phyloP scores from a whole-genome alignment of 1,284 basidiomycete genomes.

The Fomitopsis pinicola region DNA sequence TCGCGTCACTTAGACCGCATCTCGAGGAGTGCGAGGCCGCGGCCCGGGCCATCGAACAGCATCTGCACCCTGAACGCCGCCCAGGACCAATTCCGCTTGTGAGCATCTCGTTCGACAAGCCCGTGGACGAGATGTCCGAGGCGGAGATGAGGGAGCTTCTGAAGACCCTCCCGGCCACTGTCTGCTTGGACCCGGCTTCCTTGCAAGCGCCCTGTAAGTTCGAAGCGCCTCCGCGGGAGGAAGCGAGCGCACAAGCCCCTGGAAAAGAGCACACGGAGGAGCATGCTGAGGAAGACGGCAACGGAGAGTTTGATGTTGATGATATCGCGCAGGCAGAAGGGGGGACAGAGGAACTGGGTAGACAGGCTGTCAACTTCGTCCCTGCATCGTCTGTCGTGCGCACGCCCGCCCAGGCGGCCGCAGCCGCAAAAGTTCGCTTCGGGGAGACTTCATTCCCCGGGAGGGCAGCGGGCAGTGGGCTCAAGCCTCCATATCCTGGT shows the following conservation, averaged over 20 bases:
- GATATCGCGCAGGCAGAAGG: background rate
- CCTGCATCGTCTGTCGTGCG: background rate
- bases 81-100: background rate
- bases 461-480: background rate
- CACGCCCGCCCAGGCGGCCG: too few species aligned
- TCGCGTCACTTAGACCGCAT: background rate
- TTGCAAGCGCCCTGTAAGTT: background rate
- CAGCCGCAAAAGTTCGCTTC: background rate
- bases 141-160: constrained; percentile 16
- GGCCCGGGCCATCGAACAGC: background rate
- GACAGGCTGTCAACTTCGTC: background rate
- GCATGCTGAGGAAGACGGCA: background rate
- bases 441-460: background rate
- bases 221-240: background rate
- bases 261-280: background rate
- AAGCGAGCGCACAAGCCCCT: background rate
- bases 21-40: background rate
- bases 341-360: background rate
- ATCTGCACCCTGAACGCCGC: background rate
- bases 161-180: constrained; percentile 11
- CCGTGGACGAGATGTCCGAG: constrained; percentile 13
- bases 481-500: background rate
- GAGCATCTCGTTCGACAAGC: constrained; percentile 9
- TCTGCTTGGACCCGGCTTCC: constrained; percentile 4
- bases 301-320: background rate